phyloP scores from a whole-genome alignment of 2,329 filamentous ascomycete species.

The Aspergillus pseudonomiae region DNA sequence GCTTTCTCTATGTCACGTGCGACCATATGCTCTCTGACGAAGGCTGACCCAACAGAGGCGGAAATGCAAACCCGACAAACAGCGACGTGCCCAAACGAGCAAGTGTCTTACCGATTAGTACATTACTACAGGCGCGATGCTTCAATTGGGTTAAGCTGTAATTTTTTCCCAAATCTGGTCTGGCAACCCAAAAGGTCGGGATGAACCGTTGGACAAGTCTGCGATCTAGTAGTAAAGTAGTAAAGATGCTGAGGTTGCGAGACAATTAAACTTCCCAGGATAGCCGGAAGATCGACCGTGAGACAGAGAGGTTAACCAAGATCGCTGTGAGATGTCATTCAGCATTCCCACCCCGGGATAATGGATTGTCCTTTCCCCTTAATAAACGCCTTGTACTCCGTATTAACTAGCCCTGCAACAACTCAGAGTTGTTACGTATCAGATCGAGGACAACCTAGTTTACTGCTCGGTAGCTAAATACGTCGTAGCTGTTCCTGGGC shows the following conservation, averaged over 20 bases:
- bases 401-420: not conserved
- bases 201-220: not conserved
- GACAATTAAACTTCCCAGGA: slow-evolving; percentile 1
- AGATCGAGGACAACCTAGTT: slow-evolving; percentile 20
- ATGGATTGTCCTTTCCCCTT: not conserved
- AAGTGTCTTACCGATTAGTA: not conserved
- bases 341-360: not conserved
- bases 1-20: not conserved
- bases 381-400: slow-evolving; percentile 4
- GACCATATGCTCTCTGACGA: not conserved
- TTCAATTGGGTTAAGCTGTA: not conserved
- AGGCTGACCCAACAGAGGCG: not conserved
- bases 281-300: slow-evolving; percentile 1
- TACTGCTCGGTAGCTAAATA: not conserved
- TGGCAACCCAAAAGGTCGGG: not conserved
- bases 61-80: slow-evolving; percentile 12
- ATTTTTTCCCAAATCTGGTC: not conserved
- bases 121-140: not conserved
- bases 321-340: slow-evolving; percentile 2
- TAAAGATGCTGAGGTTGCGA: not conserved
- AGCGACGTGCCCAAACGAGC: not conserved
- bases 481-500: not conserved
- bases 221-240: not conserved
- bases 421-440: slow-evolving; percentile 19
- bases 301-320: not conserved